Conservation (phyloP, 163 green algal species). For the Scenedesmus sp. region DNA sequence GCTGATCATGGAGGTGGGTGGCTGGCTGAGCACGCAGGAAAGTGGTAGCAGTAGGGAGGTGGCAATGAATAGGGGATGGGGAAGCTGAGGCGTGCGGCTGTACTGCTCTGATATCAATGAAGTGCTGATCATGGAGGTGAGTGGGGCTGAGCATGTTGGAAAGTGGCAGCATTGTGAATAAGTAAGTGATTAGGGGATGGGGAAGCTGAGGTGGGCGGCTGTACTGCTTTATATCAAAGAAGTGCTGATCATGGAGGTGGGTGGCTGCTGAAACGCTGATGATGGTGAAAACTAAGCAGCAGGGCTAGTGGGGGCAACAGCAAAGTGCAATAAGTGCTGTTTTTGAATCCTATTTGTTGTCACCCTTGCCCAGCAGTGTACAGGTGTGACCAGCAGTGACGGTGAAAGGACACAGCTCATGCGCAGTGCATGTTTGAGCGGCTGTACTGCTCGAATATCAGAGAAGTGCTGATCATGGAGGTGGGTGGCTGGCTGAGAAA, state of each 20-base stretch:
- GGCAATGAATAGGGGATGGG: too few species aligned
- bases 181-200: too few species aligned
- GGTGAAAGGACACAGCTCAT: slow-evolving; percentile 79
- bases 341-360: too few species aligned
- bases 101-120: too few species aligned
- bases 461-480: slow-evolving; percentile 60
- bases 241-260: slow-evolving; percentile 31
- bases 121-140: slow-evolving; percentile 76
- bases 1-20: too few species aligned
- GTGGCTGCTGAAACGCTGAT: slow-evolving; percentile 75
- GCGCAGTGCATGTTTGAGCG: slow-evolving; percentile 86
- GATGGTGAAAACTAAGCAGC: neutral
- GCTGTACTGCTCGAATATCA: slow-evolving; percentile 85
- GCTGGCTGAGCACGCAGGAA: too few species aligned
- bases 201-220: too few species aligned
- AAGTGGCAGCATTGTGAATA: too few species aligned
- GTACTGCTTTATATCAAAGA: too few species aligned
- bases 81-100: too few species aligned
- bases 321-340: slow-evolving; percentile 47
- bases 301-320: slow-evolving; percentile 39
- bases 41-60: too few species aligned
- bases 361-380: too few species aligned
- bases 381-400: slow-evolving; percentile 46
- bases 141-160: neutral
- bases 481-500: neutral